Conservation (phyloP, 768 basidiomycete species). For the Rhodotorula toruloides region DNA sequence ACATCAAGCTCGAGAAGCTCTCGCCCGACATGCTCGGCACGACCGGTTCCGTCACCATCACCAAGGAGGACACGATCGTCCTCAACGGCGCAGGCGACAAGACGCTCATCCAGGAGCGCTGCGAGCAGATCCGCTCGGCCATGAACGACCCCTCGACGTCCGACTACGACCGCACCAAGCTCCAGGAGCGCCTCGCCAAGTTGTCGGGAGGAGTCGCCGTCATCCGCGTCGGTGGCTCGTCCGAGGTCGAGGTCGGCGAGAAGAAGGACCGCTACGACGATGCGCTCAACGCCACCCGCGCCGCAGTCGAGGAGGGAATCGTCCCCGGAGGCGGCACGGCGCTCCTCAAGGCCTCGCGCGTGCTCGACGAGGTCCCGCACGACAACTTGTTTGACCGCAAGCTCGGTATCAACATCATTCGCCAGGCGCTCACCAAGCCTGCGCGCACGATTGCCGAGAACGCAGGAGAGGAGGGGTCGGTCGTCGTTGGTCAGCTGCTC, state of each 20-base stretch:
- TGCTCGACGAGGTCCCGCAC: conserved; percentile 68
- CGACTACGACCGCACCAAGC: conserved; percentile 89
- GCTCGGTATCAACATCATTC: conserved; percentile 68
- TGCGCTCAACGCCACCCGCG: conserved; percentile 59
- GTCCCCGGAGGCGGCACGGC: conserved; percentile 95
- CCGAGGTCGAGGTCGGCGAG: conserved; percentile 94
- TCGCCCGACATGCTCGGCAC: conserved; percentile 83
- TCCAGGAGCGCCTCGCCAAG: conserved; percentile 96
- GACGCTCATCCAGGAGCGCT: conserved; percentile 81
- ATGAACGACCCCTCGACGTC: conserved; percentile 75
- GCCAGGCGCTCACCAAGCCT: conserved; percentile 72
- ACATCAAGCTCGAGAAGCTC: conserved; percentile 91
- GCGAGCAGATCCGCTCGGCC: conserved; percentile 87
- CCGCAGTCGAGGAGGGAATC: conserved; percentile 97
- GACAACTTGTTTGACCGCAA: conserved; percentile 89
- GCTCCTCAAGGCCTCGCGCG: conserved; percentile 61
- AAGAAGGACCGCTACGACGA: conserved; percentile 99
- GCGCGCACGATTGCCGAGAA: conserved; percentile 84
- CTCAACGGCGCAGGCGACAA: conserved; percentile 91
- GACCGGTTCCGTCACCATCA: conserved; percentile 84
- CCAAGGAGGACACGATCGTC: conserved; percentile 95
- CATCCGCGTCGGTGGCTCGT: conserved; percentile 91
- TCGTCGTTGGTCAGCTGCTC: conserved; percentile 83
- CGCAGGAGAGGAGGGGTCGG: conserved; percentile 87
- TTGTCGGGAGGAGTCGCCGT: conserved; percentile 93